Base-by-base conservation (phyloP, 73 alveolate genomes). In the Urostyla sp. region DNA sequence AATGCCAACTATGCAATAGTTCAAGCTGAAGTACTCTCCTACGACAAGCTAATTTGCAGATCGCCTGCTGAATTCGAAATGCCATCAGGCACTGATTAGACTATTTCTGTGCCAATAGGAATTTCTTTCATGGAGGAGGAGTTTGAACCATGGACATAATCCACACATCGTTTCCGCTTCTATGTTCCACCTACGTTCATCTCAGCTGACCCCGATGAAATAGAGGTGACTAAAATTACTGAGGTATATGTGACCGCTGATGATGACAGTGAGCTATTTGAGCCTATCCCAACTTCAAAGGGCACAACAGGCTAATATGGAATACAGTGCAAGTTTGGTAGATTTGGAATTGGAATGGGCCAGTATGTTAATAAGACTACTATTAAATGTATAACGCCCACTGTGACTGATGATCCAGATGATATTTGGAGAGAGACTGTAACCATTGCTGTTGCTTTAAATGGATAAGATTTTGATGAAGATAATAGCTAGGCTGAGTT, bases 21-120 rank as follows among this genome's bases (percentile, higher is more conserved):
- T 27, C 94, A 91, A 66, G 98, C 94, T 20, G 91, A 87, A 49
- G 88, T 89, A 36, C 72, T 95, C 21, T 85, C 85, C 53, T 81
- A 86, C 61, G 87, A 87, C 75, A 91, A 88, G 73, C 69, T 92
- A 84, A 81, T 95, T 27, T 95, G 99, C 66, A 88, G 89, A 48
- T 77, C 96, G 20, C 99, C 99, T 3, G 60, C 87, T 46, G 91
- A 88, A 46, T 95, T 73, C 84, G 63, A 87, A 79, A 50, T 95
- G 18, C 99, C 99, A 30, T 67, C 89, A 8, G 89, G 94, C 18
- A 94, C 95, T 4, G 90, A 81, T 44, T 59, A 84, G 43, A 96
- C 99, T 0, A 77, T 95, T 45, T 92, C 92, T 35, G 96, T 95
- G 0, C 99, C 99, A 46, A 72, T 95, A 56, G 91, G 95, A 40